Evolutionary conservation across 2,329 filamentous ascomycete species (phyloP).

Genomic region (Pseudopithomyces chartarum): DNA sequence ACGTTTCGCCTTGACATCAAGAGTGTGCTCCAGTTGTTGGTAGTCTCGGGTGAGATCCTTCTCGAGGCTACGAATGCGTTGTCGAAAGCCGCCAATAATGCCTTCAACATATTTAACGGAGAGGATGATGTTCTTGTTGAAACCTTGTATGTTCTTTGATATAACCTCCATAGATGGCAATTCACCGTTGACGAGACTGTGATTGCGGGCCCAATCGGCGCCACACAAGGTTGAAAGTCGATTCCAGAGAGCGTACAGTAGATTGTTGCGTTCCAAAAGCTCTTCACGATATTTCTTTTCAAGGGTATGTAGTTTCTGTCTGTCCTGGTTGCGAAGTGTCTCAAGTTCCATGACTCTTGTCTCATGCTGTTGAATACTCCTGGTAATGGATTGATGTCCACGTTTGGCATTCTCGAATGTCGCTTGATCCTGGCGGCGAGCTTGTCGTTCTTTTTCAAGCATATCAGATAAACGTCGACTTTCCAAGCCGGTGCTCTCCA

Average conservation of each 20-base stretch:
- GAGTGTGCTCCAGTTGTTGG: slow-evolving; percentile 78
- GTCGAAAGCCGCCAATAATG: slow-evolving; percentile 77
- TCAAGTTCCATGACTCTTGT: slow-evolving; percentile 86
- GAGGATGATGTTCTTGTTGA: slow-evolving; percentile 85
- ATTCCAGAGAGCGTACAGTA: slow-evolving; percentile 90
- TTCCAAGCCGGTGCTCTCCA: slow-evolving; percentile 89
- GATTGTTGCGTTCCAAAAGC: slow-evolving; percentile 83
- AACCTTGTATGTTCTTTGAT: slow-evolving; percentile 81
- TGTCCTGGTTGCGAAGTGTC: slow-evolving; percentile 75
- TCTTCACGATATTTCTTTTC: slow-evolving; percentile 86
- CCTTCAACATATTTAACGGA: slow-evolving; percentile 87
- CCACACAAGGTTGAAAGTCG: slow-evolving; percentile 84
- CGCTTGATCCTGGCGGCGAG: slow-evolving; percentile 82
- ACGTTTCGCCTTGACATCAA: slow-evolving; percentile 80
- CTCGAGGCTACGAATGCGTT: slow-evolving; percentile 82
- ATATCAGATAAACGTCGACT: slow-evolving; percentile 82
- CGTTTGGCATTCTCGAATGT: slow-evolving; percentile 88
- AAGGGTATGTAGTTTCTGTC: slow-evolving; percentile 73
- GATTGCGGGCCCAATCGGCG: slow-evolving; percentile 87
- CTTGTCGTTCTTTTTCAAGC: slow-evolving; percentile 86
- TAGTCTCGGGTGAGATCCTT: slow-evolving; percentile 91
- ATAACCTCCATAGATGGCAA: slow-evolving; percentile 86
- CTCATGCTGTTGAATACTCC: slow-evolving; percentile 84
- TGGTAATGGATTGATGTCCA: slow-evolving; percentile 83
- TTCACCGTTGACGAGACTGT: slow-evolving; percentile 86